phyloP scores from a whole-genome alignment of 306 rosid genomes.

The Cercis canadensis region DNA sequence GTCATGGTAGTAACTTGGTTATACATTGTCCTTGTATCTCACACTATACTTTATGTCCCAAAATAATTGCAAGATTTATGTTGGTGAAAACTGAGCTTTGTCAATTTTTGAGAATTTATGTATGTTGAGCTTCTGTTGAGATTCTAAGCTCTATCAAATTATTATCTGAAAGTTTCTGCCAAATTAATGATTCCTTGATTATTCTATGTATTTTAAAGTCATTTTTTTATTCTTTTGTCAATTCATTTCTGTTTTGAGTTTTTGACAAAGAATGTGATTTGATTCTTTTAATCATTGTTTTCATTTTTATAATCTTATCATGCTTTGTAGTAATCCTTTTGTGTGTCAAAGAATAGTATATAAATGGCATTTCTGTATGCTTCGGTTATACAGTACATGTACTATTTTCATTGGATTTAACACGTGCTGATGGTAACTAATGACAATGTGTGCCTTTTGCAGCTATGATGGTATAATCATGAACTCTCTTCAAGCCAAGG shows the following conservation, averaged over 20 bases:
- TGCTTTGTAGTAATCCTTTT: too few relatives aligned
- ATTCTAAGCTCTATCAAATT: background rate
- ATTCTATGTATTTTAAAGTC: background rate
- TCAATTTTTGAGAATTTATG: too few relatives aligned
- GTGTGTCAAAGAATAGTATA: background rate
- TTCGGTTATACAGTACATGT: background rate
- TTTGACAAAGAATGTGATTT: background rate
- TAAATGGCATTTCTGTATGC: background rate
- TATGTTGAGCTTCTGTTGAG: background rate
- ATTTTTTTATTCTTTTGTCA: background rate
- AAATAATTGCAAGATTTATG: too few relatives aligned
- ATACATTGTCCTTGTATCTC: background rate
- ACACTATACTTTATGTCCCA: too few relatives aligned
- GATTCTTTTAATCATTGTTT: background rate
- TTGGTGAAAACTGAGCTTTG: too few relatives aligned
- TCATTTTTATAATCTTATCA: constrained; percentile 2
- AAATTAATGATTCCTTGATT: constrained; percentile 15
- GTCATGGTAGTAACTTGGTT: background rate
- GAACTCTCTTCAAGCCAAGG: constrained; percentile 77
- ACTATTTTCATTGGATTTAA: constrained; percentile 25
- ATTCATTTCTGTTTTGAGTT: background rate
- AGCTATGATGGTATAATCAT: constrained; percentile 88
- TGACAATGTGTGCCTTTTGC: constrained; percentile 41
- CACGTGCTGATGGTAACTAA: constrained; percentile 40
- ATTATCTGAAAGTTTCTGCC: constrained; percentile 8